phyloP scores from a whole-genome alignment of 2,329 filamentous ascomycete species.

The Epichloe gansuensis region DNA sequence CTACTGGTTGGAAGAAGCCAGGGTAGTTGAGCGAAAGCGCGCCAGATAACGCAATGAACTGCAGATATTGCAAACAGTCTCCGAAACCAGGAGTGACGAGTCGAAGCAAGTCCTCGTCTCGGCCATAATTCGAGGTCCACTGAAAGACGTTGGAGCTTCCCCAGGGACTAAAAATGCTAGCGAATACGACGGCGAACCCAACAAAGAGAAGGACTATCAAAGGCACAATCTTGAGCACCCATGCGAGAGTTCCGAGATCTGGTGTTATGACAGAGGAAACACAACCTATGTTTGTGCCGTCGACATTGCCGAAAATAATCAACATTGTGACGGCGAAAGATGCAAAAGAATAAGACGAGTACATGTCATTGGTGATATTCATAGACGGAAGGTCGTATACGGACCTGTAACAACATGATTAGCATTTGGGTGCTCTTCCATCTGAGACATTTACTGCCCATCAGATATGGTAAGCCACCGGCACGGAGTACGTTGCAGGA shows the following conservation, averaged over 20 bases:
- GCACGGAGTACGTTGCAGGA: not conserved
- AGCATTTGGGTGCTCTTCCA: conserved; percentile 5
- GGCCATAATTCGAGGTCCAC: conserved; percentile 96
- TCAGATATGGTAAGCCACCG: too few relatives aligned
- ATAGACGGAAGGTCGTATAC: conserved; percentile 52
- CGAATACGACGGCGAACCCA: conserved; percentile 68
- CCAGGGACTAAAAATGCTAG: conserved; percentile 86
- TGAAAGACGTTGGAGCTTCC: conserved; percentile 80
- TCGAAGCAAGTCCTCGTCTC: conserved; percentile 80
- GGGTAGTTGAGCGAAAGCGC: conserved; percentile 78
- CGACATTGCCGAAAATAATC: conserved; percentile 60
- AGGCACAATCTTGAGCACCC: conserved; percentile 62
- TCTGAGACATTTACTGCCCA: not conserved
- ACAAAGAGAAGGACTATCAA: conserved; percentile 67
- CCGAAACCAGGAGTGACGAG: conserved; percentile 93
- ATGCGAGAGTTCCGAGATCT: conserved; percentile 58
- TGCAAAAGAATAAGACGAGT: conserved; percentile 73
- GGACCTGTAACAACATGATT: not conserved
- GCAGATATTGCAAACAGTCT: conserved; percentile 93
- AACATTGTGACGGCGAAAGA: conserved; percentile 64
- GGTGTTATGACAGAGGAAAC: conserved; percentile 75
- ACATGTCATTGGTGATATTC: conserved; percentile 59
- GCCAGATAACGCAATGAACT: conserved; percentile 83
- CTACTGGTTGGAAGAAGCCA: conserved; percentile 83
- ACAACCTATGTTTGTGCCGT: conserved; percentile 57